Evolutionary conservation across 1,139 yeast species (phyloP), one percentile per base, ranked within the genome.

Genomic region (Suhomyces atakaporum): DNA sequence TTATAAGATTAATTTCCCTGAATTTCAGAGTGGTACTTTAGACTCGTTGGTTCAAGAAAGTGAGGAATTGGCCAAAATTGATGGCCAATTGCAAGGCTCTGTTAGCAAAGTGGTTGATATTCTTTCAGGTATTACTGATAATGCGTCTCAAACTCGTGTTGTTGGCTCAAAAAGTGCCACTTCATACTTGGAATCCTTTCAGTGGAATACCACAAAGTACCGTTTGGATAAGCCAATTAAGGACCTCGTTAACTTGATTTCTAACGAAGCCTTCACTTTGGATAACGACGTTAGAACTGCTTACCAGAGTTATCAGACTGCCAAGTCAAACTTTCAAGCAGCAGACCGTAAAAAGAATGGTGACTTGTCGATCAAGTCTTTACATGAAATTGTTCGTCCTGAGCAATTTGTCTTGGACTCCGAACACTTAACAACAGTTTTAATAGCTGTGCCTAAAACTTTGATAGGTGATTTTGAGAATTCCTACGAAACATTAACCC

Each of bases 301-400:
- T 16, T 84, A 75, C 58, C 78, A 83, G 50, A 72, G 69, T 45
- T 92, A 88, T 63, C 85, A 80, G 52, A 74, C 79, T 31, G 96
- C 97, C 33, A 87, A 84, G 63, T 78, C 95, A 29, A 86, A 83
- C 54, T 74, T 89, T 46, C 75, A 81, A 33, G 89, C 96, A 9
- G 94, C 95, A 21, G 96, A 92, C 62, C 78, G 97, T 53, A 89
- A 89, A 63, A 87, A 84, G 58, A 85, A 84, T 33, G 99, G 99
- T 40, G 96, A 94, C 60, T 74, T 92, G 48, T 83, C 96, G 7
- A 92, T 90, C 42, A 82, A 87, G 58, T 85, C 96, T 3, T 72
- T 92, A 44, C 97, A 90, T 57, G 95, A 88, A 52, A 77, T 92
- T 41, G 97, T 94, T 29, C 79, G 77, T 39, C 84, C 90, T 4